These are phyloP conservation scores for Cyathus striatus DNA, from an alignment of 768 basidiomycete genomes.

Conservation along the genomic window DNA sequence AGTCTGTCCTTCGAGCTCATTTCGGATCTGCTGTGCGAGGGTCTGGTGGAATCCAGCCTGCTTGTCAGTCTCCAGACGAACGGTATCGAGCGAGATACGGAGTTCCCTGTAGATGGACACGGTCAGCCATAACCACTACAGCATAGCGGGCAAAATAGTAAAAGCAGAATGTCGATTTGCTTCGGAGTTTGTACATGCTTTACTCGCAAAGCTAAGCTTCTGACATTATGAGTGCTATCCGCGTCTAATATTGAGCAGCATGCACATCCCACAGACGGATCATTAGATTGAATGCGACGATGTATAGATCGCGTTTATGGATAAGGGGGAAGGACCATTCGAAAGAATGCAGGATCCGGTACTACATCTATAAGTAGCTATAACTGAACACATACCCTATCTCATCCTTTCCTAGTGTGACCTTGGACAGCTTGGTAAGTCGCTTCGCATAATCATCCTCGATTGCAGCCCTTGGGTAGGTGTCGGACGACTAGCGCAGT, in stretches of 20 bases:
- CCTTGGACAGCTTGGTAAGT: conserved; percentile 72
- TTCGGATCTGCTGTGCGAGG: conserved; percentile 70
- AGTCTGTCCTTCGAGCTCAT: conserved; percentile 67
- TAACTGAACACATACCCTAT: conserved; percentile 67
- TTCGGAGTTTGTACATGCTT: too few species aligned
- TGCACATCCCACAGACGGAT: too few species aligned
- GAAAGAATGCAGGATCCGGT: too few species aligned
- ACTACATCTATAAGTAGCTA: too few species aligned
- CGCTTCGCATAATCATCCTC: conserved; percentile 96
- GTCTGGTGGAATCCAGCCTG: conserved; percentile 70
- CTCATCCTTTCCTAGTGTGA: conserved; percentile 79
- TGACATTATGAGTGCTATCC: too few species aligned
- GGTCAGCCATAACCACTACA: too few species aligned
- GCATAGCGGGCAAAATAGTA: conserved; percentile 2
- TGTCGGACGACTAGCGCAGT: neutral
- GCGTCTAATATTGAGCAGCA: too few species aligned
- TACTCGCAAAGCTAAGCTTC: too few species aligned
- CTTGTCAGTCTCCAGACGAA: conserved; percentile 79
- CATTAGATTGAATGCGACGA: too few species aligned
- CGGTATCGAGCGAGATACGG: conserved; percentile 71
- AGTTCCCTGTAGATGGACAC: conserved; percentile 61
- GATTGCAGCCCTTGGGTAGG: conserved; percentile 60
- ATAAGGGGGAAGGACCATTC: too few species aligned
- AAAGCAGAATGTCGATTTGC: too few species aligned
- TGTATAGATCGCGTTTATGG: too few species aligned